Conservation (phyloP, 345 rosid species). For the Gossypium rotundifolium region DNA sequence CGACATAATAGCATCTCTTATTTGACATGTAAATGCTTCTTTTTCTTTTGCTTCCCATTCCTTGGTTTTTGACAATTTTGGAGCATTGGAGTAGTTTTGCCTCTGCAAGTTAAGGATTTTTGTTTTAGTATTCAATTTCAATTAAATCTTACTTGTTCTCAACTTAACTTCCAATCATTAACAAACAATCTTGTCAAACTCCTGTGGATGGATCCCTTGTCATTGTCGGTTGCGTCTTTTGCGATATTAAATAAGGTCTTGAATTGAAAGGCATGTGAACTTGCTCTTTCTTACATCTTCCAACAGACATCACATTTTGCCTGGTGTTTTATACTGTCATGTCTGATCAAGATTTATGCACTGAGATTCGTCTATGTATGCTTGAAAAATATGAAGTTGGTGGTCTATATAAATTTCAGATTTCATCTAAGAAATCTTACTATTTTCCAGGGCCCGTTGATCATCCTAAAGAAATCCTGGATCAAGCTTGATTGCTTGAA, state of each 20-base stretch:
- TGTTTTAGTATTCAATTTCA: background rate
- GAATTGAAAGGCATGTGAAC: background rate
- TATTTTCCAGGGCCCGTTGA: background rate
- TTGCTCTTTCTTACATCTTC: background rate
- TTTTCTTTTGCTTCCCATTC: background rate
- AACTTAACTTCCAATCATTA: background rate
- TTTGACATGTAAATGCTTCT: constrained; percentile 23
- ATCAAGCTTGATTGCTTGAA: background rate
- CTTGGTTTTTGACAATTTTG: constrained; percentile 5
- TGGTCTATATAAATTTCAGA: background rate
- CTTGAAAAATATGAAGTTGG: background rate
- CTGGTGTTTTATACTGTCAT: background rate
- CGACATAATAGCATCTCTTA: background rate
- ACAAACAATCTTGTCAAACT: background rate
- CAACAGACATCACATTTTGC: background rate
- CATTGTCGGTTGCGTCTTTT: background rate
- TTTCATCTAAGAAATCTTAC: background rate
- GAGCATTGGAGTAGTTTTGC: background rate
- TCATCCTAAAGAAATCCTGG: background rate
- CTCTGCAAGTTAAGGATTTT: background rate
- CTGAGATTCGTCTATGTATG: background rate
- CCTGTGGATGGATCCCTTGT: background rate
- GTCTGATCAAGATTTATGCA: background rate
- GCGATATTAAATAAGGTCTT: background rate
- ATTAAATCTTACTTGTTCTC: background rate